Base-by-base conservation (phyloP, 345 rosid species). In the Boechera stricta region DNA sequence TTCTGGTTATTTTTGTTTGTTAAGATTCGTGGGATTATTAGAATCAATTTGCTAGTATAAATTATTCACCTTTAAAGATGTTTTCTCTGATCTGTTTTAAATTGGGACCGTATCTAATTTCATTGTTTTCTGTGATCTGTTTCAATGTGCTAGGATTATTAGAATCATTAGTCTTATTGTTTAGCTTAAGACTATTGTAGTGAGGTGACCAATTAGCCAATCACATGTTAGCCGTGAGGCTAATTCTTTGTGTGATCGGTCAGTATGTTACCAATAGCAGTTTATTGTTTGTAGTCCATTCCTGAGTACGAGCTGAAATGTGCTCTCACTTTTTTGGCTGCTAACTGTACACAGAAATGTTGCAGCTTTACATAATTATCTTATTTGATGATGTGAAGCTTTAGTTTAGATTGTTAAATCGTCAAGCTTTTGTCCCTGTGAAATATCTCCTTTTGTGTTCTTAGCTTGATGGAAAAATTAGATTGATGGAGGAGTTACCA, bases 171-270 rank as follows among this genome's bases (percentile, higher is more conserved):
- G 15, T 58, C 6, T 59, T 45, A 29, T 39, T 1, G 1, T 7
- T 7, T 4, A 18, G 32, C 57, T 4, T 65, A 1, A 4, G 31
- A 26, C 7, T 38, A 12, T 62, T 31, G n/a, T 29, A 15, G 13
- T 28, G 24, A 10, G 74, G 82, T 74, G 82, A 68, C 74, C 78
- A 66, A 73, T 78, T 78, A 79, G 82, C 79, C 21, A 51, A 55
- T 79, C 75, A 54, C 66, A 68, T 60, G 53, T 60, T 67, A 67
- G 78, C 66, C 45, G 16, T 13, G 26, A n/a, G 69, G 74, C 70
- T 79, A 58, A 49, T 51, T 41, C 21, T 51, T 52, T 60, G 64
- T 73, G 75, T 67, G 74, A 68, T 33, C 67, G 70, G 71, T 73
- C 78, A 79, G 78, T 79, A 67, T 79, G 56, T 65, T 56, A 78